Base-by-base conservation (phyloP, 2,329 filamentous ascomycete genomes). In the Sarocladium oryzae region DNA sequence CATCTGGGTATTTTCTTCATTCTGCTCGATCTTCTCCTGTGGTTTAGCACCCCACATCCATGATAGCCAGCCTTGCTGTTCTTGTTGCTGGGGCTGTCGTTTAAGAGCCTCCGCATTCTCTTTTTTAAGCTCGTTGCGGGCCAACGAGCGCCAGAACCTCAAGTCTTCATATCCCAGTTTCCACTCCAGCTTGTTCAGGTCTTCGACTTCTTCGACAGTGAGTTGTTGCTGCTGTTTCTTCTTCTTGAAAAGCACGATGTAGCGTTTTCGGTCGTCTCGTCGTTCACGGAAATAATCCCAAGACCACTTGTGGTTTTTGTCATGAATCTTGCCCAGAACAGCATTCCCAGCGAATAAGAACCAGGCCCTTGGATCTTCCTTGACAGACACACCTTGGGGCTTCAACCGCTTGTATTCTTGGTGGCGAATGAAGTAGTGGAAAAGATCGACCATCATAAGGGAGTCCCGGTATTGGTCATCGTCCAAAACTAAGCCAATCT, bases 351-450 rank as follows among this genome's bases (percentile, higher is more conserved):
- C 95, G 68, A 97, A 99, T 53, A 79, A 81, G 51, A 99, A 74
- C 93, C 93, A 99, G 0, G 92, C 93, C 33, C 82, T 81, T 13
- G 93, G 92, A 59, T 97, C 89, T 66, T 97, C 89, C 63, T 90
- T 95, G 0, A 89, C 88, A 0, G 80, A 79, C 53, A 84, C 79
- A 1, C 77, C 84, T 63, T 95, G 93, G 3, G 93, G 93, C 60
- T 96, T 89, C 53, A 90, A 76, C 60, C 86, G 92, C 65, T 95
- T 95, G 73, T 97, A 96, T 66, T 99, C 92, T 66, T 97, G 93
- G 58, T 99, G 93, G 28, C 92, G 85, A 59, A 96, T 88, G 67
- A 97, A 99, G 69, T 96, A 97, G 67, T 99, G 93, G 73, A 99
- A 99, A 2, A 97, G 76, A 64, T 99, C 93, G 2, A 97, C 88